Conservation (phyloP, 371 early-diverging fungal genomes). For the Apophysomyces sp. region DNA sequence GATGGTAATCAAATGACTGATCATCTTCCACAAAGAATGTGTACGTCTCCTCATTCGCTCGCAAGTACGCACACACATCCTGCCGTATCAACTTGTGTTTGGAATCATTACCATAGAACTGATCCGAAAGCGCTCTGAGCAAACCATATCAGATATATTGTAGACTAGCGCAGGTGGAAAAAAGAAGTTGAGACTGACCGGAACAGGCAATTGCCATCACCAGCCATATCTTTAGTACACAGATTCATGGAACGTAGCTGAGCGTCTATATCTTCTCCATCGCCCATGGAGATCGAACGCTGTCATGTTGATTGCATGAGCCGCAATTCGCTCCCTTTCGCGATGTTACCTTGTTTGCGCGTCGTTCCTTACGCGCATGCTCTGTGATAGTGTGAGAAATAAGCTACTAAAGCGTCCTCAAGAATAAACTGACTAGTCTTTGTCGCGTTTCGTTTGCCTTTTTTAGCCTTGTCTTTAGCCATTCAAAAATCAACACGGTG, state of each 20-base stretch:
- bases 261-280: slow-evolving; percentile 23
- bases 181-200: slow-evolving; percentile 33
- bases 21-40: slow-evolving; percentile 72
- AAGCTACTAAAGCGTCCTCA: neutral
- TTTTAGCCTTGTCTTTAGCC: neutral
- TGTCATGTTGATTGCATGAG: neutral
- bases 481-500: neutral
- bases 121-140: slow-evolving; percentile 71
- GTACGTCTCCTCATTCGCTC: slow-evolving; percentile 63
- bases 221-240: slow-evolving; percentile 70
- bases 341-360: neutral
- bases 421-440: neutral
- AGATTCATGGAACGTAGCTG: slow-evolving; percentile 46
- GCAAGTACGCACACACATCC: slow-evolving; percentile 67
- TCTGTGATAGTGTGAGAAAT: neutral
- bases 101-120: slow-evolving; percentile 59
- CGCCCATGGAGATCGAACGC: neutral
- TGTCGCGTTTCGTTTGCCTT: neutral
- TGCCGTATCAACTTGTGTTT: slow-evolving; percentile 60
- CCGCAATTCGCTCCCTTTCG: neutral
- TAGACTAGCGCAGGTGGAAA: neutral
- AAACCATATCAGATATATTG: neutral
- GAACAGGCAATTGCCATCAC: slow-evolving; percentile 89
- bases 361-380: neutral
- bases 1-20: slow-evolving; percentile 63